Evolutionary conservation across 1,139 yeast genomes (phyloP), one percentile per base, ranked within the genome.

Genomic region (Yamadazyma conglobata): DNA sequence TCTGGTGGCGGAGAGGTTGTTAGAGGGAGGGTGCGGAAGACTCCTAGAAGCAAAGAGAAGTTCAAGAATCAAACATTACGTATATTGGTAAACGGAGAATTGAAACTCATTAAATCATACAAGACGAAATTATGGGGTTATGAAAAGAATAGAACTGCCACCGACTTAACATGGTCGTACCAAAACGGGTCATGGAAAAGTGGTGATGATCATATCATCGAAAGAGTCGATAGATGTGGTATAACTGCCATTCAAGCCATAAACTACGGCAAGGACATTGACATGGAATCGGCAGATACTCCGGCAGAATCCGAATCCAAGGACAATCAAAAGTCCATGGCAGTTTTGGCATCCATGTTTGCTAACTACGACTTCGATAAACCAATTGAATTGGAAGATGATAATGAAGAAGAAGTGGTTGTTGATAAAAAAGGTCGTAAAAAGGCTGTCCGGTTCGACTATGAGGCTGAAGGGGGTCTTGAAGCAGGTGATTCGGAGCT

Each of bases 71-170:
- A 80, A 45, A 81, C 94, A 0, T 64, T 85, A 39, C 66, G 96
- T 40, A 70, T 83, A 3, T 60, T 71, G 31, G 70, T 80, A 19
- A 74, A 78, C 43, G 84, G 87, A 5, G 71, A 71, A 13, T 61
- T 79, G 31, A 77, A 78, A 48, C 64, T 65, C 5, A 58, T 79
- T 37, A 76, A 75, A 46, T 64, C 79, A 39, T 70, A 68, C 46
- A 85, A 85, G 58, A 77, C 80, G 15, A 87, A 87, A 48, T 66
- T 91, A 25, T 91, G 98, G 98, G 97, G 97, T 7, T 67, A 77
- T 37, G 89, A 83, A 43, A 81, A 84, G 58, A 71, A 74, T 42
- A 78, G 73, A 44, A 64, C 72, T 3, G 52, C 69, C 1, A 68
- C 73, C 25, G 91, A 81, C 43, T 64, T 88, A 44, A 82, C 83